Evolutionary conservation across 2,329 filamentous ascomycete genomes (phyloP).

Genomic region (Parafenestella ontariensis): DNA sequence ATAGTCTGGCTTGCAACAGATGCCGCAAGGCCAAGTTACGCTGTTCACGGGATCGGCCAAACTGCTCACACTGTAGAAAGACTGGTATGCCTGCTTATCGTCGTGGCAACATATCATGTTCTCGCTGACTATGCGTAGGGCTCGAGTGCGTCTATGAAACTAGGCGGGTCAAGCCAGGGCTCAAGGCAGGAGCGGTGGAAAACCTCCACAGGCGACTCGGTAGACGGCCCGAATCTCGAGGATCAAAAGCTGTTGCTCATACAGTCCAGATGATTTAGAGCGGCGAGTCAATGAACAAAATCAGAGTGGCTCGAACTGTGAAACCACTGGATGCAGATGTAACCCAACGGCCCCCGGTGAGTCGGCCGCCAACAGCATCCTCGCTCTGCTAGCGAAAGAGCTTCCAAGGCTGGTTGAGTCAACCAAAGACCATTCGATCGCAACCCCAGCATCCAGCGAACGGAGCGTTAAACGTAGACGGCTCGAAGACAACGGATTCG

Average conservation of each 20-base stretch:
- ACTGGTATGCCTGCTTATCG: conserved; percentile 9
- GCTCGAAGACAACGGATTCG: background rate
- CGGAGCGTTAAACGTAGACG: conserved; percentile 17
- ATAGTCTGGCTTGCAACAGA: conserved; percentile 23
- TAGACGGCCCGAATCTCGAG: background rate
- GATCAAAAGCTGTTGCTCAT: background rate
- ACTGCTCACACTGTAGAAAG: conserved; percentile 24
- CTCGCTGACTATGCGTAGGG: conserved; percentile 2
- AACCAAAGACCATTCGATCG: background rate
- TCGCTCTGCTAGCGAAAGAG: conserved; percentile 20
- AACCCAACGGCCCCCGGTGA: conserved; percentile 1
- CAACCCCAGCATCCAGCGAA: conserved; percentile 3
- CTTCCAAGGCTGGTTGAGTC: conserved; percentile 19
- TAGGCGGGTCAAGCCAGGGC: conserved; percentile 21
- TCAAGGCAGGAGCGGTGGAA: conserved; percentile 27
- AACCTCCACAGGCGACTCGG: conserved; percentile 24
- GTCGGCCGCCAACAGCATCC: conserved; percentile 10
- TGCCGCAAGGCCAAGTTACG: conserved; percentile 26
- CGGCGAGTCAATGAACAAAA: conserved; percentile 9
- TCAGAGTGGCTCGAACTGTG: background rate
- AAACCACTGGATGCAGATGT: background rate
- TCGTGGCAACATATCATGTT: background rate
- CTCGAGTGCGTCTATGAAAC: conserved; percentile 25
- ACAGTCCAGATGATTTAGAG: conserved; percentile 19
- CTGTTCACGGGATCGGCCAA: conserved; percentile 23